A percentile compares a stretch with the other conserved stretches of the same genome.
Evolutionary conservation across 306 rosid genomes (phyloP).

Genomic region (Inga laurina): DNA sequence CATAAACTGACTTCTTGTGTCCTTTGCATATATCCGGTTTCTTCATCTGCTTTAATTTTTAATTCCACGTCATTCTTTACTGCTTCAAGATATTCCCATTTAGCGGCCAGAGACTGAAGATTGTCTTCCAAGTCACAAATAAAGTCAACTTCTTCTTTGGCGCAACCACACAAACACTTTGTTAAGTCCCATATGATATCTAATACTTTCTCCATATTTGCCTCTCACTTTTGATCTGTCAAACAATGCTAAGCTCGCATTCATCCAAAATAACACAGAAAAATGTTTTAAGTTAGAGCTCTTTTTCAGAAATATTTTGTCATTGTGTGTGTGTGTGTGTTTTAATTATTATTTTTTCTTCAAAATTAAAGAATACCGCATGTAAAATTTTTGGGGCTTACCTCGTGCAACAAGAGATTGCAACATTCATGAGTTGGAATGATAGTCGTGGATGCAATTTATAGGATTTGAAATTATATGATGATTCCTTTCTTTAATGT

Average conservation of each 20-base stretch:
- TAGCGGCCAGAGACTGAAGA: not conserved
- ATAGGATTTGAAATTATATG: not conserved
- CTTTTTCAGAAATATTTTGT: too few species aligned
- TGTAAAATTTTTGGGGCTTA: not conserved
- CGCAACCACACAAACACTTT: not conserved
- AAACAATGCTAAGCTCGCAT: not conserved
- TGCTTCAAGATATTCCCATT: not conserved
- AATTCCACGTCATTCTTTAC: not conserved
- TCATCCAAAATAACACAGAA: not conserved
- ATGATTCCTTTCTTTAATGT: not conserved
- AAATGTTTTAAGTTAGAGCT: not conserved
- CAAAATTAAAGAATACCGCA: too few species aligned
- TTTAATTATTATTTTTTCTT: too few species aligned
- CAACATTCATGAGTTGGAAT: not conserved
- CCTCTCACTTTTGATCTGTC: not conserved
- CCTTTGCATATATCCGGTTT: not conserved
- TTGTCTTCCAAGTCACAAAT: not conserved
- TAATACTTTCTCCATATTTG: constrained; percentile 24
- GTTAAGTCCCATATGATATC: not conserved
- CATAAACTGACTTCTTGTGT: not conserved
- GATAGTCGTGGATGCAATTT: not conserved
- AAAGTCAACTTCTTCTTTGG: not conserved
- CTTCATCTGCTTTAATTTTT: not conserved
- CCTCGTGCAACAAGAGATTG: not conserved
- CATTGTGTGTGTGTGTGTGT: too few species aligned